A percentile compares a stretch with the other conserved stretches of the same genome.
These are phyloP conservation scores for Gleditsia sinensis DNA, from an alignment of 306 rosid species.

Conservation along the genomic window DNA sequence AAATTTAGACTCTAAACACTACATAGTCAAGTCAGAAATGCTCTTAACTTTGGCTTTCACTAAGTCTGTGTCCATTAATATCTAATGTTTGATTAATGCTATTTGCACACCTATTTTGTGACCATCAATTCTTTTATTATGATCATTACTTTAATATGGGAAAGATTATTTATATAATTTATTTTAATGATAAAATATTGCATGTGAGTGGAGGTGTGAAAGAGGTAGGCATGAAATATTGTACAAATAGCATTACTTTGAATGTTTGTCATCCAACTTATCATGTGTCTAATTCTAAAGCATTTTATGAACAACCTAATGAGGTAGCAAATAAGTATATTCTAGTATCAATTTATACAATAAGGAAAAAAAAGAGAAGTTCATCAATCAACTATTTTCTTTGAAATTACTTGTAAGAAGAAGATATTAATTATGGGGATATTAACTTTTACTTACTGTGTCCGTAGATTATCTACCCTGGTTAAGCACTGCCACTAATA, in stretches of 20 bases:
- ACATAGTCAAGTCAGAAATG: not conserved
- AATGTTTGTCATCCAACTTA: constrained; percentile 9
- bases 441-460: not conserved
- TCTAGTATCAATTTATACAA: not conserved
- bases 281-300: constrained; percentile 1
- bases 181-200: not conserved
- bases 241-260: no score
- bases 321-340: not conserved
- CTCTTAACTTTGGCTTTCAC: constrained; percentile 1
- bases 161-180: no score
- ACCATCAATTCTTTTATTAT: not conserved
- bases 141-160: not conserved
- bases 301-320: not conserved
- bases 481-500: not conserved
- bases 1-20: not conserved
- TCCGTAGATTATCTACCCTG: constrained; percentile 10
- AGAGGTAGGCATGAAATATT: no score
- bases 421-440: constrained; percentile 21
- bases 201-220: no score
- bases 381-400: not conserved
- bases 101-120: not conserved
- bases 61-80: not conserved
- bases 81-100: not conserved
- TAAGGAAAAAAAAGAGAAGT: not conserved
- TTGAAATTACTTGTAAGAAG: not conserved